A percentile compares a stretch with the other conserved stretches of the same genome.
These are phyloP conservation scores for Colletotrichum abscissum DNA, from an alignment of 2,329 filamentous ascomycete species.

Conservation along the genomic window DNA sequence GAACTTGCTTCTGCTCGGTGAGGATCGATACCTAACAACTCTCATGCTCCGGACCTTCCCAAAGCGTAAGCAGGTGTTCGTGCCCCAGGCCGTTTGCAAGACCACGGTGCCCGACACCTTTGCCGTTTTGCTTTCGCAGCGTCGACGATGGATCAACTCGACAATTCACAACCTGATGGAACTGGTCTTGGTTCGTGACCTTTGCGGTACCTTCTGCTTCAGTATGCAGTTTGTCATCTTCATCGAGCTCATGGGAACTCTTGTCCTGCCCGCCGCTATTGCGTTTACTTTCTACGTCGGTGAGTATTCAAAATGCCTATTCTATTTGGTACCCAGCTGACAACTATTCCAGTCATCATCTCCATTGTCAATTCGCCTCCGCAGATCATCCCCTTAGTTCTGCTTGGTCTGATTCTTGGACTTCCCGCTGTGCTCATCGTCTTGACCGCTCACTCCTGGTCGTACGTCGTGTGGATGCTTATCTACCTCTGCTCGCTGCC, in stretches of 20 bases:
- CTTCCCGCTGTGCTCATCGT: slow-evolving; percentile 92
- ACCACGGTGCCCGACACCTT: slow-evolving; percentile 96
- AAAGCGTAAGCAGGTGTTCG: slow-evolving; percentile 98
- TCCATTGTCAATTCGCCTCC: slow-evolving; percentile 82
- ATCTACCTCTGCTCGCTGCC: slow-evolving; percentile 95
- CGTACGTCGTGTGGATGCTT: slow-evolving; percentile 96
- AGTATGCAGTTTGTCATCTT: slow-evolving; percentile 99
- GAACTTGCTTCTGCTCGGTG: slow-evolving; percentile 89
- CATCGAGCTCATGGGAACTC: slow-evolving; percentile 92
- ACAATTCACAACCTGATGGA: slow-evolving; percentile 99
- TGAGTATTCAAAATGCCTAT: slow-evolving; percentile 60
- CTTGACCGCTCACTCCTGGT: slow-evolving; percentile 90
- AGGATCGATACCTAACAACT: slow-evolving; percentile 95
- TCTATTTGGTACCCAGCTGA: slow-evolving; percentile 8
- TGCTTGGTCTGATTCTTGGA: slow-evolving; percentile 91
- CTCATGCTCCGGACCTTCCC: slow-evolving; percentile 99
- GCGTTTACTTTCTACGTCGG: slow-evolving; percentile 96
- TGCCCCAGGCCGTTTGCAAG: slow-evolving; percentile 98
- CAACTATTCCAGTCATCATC: slow-evolving; percentile 72
- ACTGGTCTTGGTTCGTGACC: slow-evolving; percentile 91
- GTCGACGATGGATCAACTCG: slow-evolving; percentile 98
- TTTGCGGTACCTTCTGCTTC: slow-evolving; percentile 99
- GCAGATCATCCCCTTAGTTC: slow-evolving; percentile 89
- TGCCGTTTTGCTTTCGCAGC: slow-evolving; percentile 90
- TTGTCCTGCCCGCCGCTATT: slow-evolving; percentile 95